Conservation (phyloP, 1,284 basidiomycete species). For the Coriolopsis trogii region DNA sequence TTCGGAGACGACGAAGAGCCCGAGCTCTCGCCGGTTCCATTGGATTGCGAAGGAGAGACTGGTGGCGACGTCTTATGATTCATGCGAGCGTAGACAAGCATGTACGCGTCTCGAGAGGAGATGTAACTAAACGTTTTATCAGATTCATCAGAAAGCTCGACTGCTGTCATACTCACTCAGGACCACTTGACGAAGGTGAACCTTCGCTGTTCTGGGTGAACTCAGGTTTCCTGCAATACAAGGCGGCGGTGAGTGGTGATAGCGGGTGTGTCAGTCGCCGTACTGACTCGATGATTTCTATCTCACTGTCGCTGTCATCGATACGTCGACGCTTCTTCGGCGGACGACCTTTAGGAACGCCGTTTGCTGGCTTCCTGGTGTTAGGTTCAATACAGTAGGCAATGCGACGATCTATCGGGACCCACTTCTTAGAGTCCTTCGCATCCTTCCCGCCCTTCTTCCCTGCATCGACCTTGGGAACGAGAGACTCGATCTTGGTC, state of each 20-base stretch:
- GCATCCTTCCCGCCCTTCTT: conserved; percentile 14
- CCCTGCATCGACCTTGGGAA: conserved; percentile 39
- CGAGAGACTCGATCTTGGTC: conserved; percentile 59
- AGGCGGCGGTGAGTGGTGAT: background rate
- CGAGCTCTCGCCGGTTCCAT: background rate
- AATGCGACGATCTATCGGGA: background rate
- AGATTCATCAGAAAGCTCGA: background rate
- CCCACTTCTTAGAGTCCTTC: conserved; percentile 22
- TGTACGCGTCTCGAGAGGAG: conserved; percentile 86
- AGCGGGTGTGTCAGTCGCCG: background rate
- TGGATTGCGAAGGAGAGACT: background rate
- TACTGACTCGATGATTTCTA: conserved; percentile 32
- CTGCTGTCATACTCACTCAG: conserved; percentile 22
- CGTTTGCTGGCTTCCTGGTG: conserved; percentile 25
- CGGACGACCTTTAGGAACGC: conserved; percentile 28
- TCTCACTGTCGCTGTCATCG: conserved; percentile 64
- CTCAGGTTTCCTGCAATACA: conserved; percentile 4
- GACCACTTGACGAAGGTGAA: conserved; percentile 12
- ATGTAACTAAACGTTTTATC: conserved; percentile 27
- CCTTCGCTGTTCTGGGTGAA: conserved; percentile 6
- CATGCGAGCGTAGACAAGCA: conserved; percentile 81
- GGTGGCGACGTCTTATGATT: background rate
- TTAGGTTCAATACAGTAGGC: conserved; percentile 1
- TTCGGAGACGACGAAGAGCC: background rate
- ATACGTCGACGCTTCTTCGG: conserved; percentile 49